Percentiles rank a stretch among this genome's conserved stretches.
Evolutionary conservation across 2,329 filamentous ascomycete genomes (phyloP).

Genomic region (Dissoconium aciculare): DNA sequence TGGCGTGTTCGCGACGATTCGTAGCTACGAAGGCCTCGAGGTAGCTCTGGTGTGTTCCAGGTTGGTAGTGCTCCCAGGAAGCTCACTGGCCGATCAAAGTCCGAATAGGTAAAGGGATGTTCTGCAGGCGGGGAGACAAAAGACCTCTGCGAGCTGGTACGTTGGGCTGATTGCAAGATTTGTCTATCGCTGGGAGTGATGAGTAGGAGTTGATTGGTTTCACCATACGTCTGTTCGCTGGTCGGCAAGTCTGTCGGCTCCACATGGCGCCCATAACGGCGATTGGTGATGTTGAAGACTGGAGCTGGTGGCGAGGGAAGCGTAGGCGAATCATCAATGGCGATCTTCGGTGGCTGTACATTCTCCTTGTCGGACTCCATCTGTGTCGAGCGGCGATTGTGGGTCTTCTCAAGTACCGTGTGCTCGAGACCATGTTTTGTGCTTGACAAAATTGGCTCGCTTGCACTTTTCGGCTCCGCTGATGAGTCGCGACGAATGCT

Average conservation of each 20-base stretch:
- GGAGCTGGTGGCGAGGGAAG: slow-evolving; percentile 11
- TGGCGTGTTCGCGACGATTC: background rate
- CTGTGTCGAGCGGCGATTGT: no score
- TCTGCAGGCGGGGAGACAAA: background rate
- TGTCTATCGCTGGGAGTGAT: slow-evolving; percentile 10
- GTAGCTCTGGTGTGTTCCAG: background rate
- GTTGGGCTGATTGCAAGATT: slow-evolving; percentile 2
- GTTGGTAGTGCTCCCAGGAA: background rate
- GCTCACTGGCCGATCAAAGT: background rate
- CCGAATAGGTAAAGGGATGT: background rate
- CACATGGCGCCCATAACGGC: no score
- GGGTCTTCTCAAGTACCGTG: no score
- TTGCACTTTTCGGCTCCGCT: background rate
- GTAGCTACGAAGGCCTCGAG: background rate
- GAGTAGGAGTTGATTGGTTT: slow-evolving; percentile 17
- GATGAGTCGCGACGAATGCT: background rate
- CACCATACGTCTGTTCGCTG: slow-evolving; percentile 20
- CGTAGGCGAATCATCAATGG: background rate
- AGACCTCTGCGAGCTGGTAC: background rate
- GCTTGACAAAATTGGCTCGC: background rate
- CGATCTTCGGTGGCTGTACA: no score
- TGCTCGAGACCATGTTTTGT: slow-evolving; percentile 1
- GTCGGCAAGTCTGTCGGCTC: slow-evolving; percentile 15
- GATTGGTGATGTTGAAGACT: slow-evolving; percentile 6
- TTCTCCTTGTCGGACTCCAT: background rate